These are phyloP conservation scores for Extremus antarcticus DNA, from an alignment of 495 filamentous ascomycete species.

Conservation along the genomic window DNA sequence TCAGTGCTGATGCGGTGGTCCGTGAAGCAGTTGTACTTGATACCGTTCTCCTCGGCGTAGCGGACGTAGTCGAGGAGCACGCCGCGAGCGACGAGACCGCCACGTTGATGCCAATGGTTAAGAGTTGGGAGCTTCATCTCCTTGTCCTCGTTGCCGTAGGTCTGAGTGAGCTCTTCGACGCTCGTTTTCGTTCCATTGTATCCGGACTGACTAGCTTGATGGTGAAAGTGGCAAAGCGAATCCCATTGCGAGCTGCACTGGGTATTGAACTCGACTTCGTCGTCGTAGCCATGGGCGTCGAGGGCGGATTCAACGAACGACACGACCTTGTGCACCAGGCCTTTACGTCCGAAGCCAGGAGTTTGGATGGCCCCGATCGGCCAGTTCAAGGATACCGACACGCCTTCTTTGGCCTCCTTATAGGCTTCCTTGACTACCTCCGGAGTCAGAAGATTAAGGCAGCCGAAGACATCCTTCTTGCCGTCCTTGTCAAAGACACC, in stretches of 20 bases:
- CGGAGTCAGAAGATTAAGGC: conserved; percentile 48
- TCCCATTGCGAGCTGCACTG: conserved; percentile 36
- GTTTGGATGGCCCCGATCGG: conserved; percentile 37
- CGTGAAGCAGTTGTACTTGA: conserved; percentile 30
- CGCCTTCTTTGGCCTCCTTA: conserved; percentile 41
- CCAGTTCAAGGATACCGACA: conserved; percentile 51
- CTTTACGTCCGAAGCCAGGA: conserved; percentile 42
- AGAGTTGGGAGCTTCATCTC: conserved; percentile 25
- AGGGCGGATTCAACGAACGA: conserved; percentile 33
- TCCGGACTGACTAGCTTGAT: conserved; percentile 35
- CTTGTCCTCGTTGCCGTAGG: conserved; percentile 18
- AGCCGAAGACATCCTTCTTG: conserved; percentile 48
- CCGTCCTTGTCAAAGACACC: conserved; percentile 53
- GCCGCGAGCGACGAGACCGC: conserved; percentile 45
- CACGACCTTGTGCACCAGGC: conserved; percentile 40
- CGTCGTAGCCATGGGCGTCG: conserved; percentile 31
- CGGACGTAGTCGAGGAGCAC: conserved; percentile 45
- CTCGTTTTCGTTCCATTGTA: conserved; percentile 42
- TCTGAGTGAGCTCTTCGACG: conserved; percentile 19
- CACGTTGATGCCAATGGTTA: conserved; percentile 31
- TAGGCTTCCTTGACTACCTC: conserved; percentile 41
- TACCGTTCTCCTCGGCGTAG: conserved; percentile 33
- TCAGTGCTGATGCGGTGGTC: conserved; percentile 27
- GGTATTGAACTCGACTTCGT: conserved; percentile 39
- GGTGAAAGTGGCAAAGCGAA: conserved; percentile 34